Conservation (phyloP, 495 filamentous ascomycete species). For the Aspergillus mulundensis region DNA sequence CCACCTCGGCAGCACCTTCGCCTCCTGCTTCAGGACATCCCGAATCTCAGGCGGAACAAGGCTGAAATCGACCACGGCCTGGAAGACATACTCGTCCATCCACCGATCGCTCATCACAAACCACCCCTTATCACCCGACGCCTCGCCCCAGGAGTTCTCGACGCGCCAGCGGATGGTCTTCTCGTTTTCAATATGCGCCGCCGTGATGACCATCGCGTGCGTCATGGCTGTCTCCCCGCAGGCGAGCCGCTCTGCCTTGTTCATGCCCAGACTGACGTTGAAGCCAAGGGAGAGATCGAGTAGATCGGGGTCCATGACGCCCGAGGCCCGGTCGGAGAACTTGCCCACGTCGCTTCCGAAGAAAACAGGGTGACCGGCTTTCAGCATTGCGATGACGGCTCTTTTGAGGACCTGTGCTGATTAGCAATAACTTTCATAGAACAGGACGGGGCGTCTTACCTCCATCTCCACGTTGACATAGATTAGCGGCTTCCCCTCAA, state of each 20-base stretch:
- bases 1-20: slow-evolving; percentile 72
- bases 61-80: slow-evolving; percentile 75
- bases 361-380: slow-evolving; percentile 72
- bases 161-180: slow-evolving; percentile 73
- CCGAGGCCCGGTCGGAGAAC: slow-evolving; percentile 57
- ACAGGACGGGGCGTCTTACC: slow-evolving; percentile 17
- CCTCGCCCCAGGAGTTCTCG: slow-evolving; percentile 77
- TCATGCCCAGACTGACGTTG: slow-evolving; percentile 64
- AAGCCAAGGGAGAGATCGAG: slow-evolving; percentile 76
- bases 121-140: slow-evolving; percentile 67
- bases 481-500: slow-evolving; percentile 62
- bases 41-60: slow-evolving; percentile 62
- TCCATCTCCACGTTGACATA: slow-evolving; percentile 80
- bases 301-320: slow-evolving; percentile 72
- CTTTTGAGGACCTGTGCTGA: slow-evolving; percentile 53
- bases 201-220: slow-evolving; percentile 87
- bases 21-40: slow-evolving; percentile 63
- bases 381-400: slow-evolving; percentile 71
- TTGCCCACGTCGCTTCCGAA: slow-evolving; percentile 88
- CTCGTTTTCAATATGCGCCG: slow-evolving; percentile 66
- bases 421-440: background rate
- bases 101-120: slow-evolving; percentile 83
- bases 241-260: slow-evolving; percentile 65
- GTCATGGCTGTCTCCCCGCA: slow-evolving; percentile 78
- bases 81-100: slow-evolving; percentile 86